These are phyloP conservation scores for Arthrocladium fulminans DNA, from an alignment of 2,329 filamentous ascomycete genomes.

Conservation along the genomic window DNA sequence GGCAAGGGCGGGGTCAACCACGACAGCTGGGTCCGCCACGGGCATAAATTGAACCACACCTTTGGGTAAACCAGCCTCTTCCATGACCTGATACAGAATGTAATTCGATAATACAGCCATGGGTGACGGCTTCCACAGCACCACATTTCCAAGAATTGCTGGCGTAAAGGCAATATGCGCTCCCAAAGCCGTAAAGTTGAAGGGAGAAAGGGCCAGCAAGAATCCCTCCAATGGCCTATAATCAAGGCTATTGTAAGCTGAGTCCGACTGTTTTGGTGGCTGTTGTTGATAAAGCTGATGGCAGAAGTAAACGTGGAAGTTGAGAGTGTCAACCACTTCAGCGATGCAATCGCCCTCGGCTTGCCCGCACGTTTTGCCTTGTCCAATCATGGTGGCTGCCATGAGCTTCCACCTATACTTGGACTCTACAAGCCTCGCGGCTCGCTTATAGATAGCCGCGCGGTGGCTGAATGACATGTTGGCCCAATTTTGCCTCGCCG, in stretches of 20 bases:
- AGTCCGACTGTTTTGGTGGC: conserved; percentile 65
- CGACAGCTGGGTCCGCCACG: conserved; percentile 65
- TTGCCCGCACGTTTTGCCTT: conserved; percentile 13
- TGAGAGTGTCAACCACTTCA: conserved; percentile 1
- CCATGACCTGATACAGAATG: conserved; percentile 79
- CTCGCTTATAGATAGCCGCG: conserved; percentile 12
- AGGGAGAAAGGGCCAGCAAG: conserved; percentile 86
- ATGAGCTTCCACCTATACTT: conserved; percentile 12
- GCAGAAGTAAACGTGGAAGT: conserved; percentile 1
- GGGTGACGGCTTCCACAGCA: conserved; percentile 94
- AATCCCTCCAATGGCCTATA: conserved; percentile 75
- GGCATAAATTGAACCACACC: conserved; percentile 92
- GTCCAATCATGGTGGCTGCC: conserved; percentile 15
- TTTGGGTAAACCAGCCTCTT: conserved; percentile 81
- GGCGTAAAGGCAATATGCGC: conserved; percentile 78
- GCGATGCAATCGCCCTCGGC: conserved; percentile 6
- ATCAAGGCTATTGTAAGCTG: conserved; percentile 2
- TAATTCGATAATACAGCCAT: conserved; percentile 82
- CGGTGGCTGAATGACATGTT: conserved; percentile 11
- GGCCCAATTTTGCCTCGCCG: conserved; percentile 11
- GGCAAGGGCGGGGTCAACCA: conserved; percentile 67
- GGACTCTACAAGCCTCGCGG: conserved; percentile 6
- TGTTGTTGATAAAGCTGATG: conserved; percentile 60
- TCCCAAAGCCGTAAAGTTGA: conserved; percentile 95
- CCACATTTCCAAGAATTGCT: conserved; percentile 85